These are phyloP conservation scores for Eremothecium gossypii DNA, from an alignment of 1,139 yeast species.

Conservation along the genomic window DNA sequence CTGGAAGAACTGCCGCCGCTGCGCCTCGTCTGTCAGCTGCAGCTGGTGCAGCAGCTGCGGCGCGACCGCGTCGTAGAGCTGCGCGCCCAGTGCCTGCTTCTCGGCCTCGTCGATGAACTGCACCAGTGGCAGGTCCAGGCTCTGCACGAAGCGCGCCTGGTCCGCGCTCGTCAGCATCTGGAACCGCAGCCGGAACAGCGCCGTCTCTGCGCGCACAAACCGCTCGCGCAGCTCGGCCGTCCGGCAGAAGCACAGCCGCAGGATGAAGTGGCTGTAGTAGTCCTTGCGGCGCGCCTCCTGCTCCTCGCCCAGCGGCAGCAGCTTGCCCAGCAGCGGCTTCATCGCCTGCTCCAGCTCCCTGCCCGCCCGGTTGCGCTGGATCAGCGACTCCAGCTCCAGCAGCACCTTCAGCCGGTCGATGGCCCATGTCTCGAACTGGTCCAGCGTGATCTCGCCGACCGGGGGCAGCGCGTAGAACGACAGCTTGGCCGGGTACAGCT, in stretches of 20 bases:
- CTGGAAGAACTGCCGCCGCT: conserved; percentile 33
- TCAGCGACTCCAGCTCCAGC: conserved; percentile 72
- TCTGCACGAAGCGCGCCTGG: conserved; percentile 57
- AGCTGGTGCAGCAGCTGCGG: conserved; percentile 28
- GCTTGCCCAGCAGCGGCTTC: conserved; percentile 55
- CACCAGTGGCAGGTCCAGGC: conserved; percentile 56
- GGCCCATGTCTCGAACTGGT: conserved; percentile 93
- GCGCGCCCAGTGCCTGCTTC: conserved; percentile 39
- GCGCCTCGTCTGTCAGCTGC: conserved; percentile 29
- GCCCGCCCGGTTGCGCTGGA: conserved; percentile 52
- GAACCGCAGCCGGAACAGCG: conserved; percentile 66
- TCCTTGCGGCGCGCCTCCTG: conserved; percentile 69
- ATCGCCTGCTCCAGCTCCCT: conserved; percentile 59
- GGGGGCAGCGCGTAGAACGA: conserved; percentile 68
- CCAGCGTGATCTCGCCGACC: conserved; percentile 72
- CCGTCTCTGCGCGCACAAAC: conserved; percentile 67
- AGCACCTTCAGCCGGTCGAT: conserved; percentile 78
- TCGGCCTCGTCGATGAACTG: conserved; percentile 59
- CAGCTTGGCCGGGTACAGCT: conserved; percentile 28
- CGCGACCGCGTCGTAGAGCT: conserved; percentile 43
- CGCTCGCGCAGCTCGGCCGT: conserved; percentile 76
- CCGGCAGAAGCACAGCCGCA: conserved; percentile 83
- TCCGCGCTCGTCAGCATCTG: conserved; percentile 57
- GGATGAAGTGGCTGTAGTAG: conserved; percentile 81
- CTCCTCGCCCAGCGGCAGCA: conserved; percentile 49